Base-by-base conservation (phyloP, 768 basidiomycete genomes). In the Termitomyces sp. region DNA sequence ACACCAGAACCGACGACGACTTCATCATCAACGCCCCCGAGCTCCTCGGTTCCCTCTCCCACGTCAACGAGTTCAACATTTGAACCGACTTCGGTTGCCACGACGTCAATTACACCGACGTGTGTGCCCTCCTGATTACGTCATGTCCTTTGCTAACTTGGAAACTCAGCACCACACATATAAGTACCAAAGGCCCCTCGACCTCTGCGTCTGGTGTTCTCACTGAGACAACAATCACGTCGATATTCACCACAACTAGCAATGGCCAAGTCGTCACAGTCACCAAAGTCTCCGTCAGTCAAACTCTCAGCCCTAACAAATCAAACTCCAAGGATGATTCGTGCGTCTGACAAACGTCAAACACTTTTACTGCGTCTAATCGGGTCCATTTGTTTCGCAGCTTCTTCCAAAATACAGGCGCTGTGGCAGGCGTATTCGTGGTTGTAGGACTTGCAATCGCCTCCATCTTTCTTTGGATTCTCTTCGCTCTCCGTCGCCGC, bases 371-470 rank as follows among this genome's bases (percentile, higher is more conserved):
- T 26, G 19, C 17, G 42, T 43, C 45, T 61, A 19, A 38, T 51
- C 1, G 10, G 17, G 3, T 51, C 12, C 14, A 17, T 52, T 40
- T 10, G 6, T 3, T 40, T 8, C 23, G n/a, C 56, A 91, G 89
- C 55, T 98, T 97, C 74, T 95, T 96, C 71, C 69, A 70, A 50
- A 91, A 96, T 67, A 89, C 87, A 23, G 93, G 93, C 19, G 95
- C 94, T 11, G 94, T 98, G 3, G 88, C 88, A 1, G 96, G 91
- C 45, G 90, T 94, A 8, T 98, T 97, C 64, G 83, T 92, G 40
- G 84, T 94, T 15, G 90, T 95, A 17, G 95, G 94, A 30, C 77
- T 98, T 19, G 86, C 91, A 3, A 84, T 73, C 30, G 85, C 81
- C 21, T 83, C 78, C 48, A 91, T 83, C 54, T 64, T 84, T 41